phyloP scores from a whole-genome alignment of 2,329 filamentous ascomycete genomes.

The Daldinia eschscholtzii region DNA sequence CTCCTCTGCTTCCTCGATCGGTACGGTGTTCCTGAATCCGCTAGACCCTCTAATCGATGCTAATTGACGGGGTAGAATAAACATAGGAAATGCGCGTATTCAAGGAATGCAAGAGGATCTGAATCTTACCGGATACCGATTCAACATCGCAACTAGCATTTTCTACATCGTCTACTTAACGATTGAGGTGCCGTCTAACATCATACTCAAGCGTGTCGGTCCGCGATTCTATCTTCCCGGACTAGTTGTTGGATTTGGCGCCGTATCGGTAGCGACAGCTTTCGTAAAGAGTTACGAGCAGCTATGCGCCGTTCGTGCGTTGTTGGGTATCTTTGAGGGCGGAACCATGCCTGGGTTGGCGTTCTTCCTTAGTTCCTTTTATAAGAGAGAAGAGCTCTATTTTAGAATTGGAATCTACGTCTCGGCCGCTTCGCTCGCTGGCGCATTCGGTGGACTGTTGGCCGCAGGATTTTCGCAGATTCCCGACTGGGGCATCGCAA shows the following conservation, averaged over 20 bases:
- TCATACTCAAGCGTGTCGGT: slow-evolving; percentile 66
- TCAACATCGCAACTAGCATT: slow-evolving; percentile 69
- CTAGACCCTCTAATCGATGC: not conserved
- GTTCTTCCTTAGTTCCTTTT: slow-evolving; percentile 68
- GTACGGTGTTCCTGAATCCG: slow-evolving; percentile 34
- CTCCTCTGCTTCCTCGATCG: slow-evolving; percentile 64
- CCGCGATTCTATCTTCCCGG: slow-evolving; percentile 66
- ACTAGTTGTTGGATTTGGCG: slow-evolving; percentile 67
- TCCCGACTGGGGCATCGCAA: slow-evolving; percentile 63
- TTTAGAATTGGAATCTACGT: slow-evolving; percentile 69
- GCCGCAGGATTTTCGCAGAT: slow-evolving; percentile 65
- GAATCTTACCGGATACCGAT: slow-evolving; percentile 61
- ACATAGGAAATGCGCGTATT: slow-evolving; percentile 68
- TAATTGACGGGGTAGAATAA: slow-evolving; percentile 51
- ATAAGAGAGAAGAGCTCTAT: slow-evolving; percentile 67
- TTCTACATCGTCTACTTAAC: slow-evolving; percentile 70
- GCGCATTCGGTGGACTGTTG: slow-evolving; percentile 69
- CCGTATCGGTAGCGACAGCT: slow-evolving; percentile 66
- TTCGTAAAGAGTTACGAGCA: slow-evolving; percentile 63
- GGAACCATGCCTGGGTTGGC: slow-evolving; percentile 70
- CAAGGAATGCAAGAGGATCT: slow-evolving; percentile 65
- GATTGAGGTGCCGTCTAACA: slow-evolving; percentile 68
- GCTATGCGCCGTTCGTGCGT: slow-evolving; percentile 61
- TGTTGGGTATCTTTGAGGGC: slow-evolving; percentile 68
- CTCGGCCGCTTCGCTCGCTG: slow-evolving; percentile 66